These are phyloP conservation scores for Bipolaris cookei DNA, from an alignment of 2,329 filamentous ascomycete species.

Conservation along the genomic window DNA sequence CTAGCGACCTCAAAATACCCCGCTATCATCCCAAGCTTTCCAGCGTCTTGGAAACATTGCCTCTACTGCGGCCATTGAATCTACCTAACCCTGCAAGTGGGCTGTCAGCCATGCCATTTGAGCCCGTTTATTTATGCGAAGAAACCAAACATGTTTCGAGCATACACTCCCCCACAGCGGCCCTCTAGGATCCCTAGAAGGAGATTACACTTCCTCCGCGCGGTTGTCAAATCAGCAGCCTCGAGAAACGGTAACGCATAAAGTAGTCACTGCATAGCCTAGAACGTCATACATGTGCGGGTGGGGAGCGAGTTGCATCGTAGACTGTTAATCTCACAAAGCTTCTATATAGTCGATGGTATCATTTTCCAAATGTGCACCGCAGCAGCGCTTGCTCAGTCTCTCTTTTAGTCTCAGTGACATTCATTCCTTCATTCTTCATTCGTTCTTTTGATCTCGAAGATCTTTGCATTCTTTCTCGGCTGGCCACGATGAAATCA, in stretches of 20 bases:
- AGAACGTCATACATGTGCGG: slow-evolving; percentile 20
- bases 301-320: slow-evolving; percentile 21
- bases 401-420: slow-evolving; percentile 34
- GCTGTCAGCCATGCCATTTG: neutral
- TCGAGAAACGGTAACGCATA: slow-evolving; percentile 20
- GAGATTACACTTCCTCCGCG: neutral
- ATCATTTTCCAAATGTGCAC: neutral
- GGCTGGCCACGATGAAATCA: slow-evolving; percentile 39
- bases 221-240: neutral
- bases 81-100: neutral
- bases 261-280: slow-evolving; percentile 24
- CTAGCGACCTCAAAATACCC: neutral
- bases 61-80: neutral
- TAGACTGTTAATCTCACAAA: slow-evolving; percentile 18
- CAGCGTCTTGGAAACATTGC: neutral
- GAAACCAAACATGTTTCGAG: slow-evolving; percentile 43
- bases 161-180: neutral
- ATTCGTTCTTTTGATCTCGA: slow-evolving; percentile 26
- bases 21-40: neutral
- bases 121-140: slow-evolving; percentile 12
- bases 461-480: slow-evolving; percentile 36
- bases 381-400: slow-evolving; percentile 13
- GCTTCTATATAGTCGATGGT: slow-evolving; percentile 3
- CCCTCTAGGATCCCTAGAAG: slow-evolving; percentile 18
- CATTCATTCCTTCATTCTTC: slow-evolving; percentile 31